Evolutionary conservation across 352 stramenopile genomes (phyloP).

Genomic region (Globisporangium barbulae): DNA sequence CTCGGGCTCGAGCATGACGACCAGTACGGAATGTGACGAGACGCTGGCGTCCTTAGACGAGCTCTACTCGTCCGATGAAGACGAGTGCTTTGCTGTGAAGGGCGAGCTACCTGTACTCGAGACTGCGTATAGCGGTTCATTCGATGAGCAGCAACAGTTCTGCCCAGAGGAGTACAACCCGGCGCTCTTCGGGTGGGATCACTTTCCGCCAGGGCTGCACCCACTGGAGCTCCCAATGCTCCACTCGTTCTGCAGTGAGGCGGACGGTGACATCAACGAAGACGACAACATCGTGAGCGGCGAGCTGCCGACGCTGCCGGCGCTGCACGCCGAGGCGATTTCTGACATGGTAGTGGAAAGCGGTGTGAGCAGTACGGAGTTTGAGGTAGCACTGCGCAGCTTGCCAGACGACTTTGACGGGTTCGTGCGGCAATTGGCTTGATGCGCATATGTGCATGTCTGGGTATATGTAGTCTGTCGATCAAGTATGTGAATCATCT

Average conservation of each 20-base stretch:
- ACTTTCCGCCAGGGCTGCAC: neutral
- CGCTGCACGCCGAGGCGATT: constrained; percentile 2
- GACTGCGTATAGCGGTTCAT: neutral
- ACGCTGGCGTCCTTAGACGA: constrained; percentile 5
- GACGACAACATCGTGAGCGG: neutral
- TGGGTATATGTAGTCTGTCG: neutral
- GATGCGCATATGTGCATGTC: neutral
- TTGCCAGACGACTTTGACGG: constrained; percentile 10
- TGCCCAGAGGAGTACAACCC: constrained; percentile 1
- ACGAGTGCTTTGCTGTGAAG: constrained; percentile 2
- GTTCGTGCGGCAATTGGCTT: constrained; percentile 8
- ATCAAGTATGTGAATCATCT: neutral
- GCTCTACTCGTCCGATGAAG: constrained; percentile 6
- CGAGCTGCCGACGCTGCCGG: neutral
- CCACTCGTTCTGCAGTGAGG: neutral
- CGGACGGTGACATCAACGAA: neutral
- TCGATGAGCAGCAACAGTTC: neutral
- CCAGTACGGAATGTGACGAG: constrained; percentile 9
- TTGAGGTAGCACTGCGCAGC: neutral
- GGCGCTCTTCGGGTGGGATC: constrained; percentile 7
- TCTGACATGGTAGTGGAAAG: neutral
- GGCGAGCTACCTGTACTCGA: constrained; percentile 8
- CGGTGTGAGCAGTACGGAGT: neutral
- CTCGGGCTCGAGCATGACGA: constrained; percentile 3
- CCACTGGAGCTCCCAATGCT: neutral